Evolutionary conservation across 148 eudicot genomes (phyloP).

Genomic region (Euryodendron excelsum): DNA sequence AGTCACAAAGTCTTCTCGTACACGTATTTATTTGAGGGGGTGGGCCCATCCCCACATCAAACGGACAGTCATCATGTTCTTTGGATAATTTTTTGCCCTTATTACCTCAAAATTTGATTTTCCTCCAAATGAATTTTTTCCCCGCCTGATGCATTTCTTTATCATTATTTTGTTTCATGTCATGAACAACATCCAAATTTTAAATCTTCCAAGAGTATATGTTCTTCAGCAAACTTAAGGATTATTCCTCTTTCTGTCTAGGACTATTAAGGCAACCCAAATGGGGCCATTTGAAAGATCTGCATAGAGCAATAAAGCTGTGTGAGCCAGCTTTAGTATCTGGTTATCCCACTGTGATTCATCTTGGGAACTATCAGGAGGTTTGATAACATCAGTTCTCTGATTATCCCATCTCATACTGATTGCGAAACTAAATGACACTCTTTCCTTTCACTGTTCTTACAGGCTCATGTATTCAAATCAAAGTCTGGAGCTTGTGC

Average conservation of each 20-base stretch:
- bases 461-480: conserved; percentile 65
- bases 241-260: conserved; percentile 15
- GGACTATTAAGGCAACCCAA: conserved; percentile 76
- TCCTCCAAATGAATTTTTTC: not conserved
- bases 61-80: not conserved
- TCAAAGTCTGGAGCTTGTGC: conserved; percentile 69
- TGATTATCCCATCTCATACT: not conserved
- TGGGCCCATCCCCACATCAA: not conserved
- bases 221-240: not conserved
- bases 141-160: not conserved
- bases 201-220: not conserved
- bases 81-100: not conserved
- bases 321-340: conserved; percentile 77
- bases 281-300: conserved; percentile 79
- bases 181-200: not conserved
- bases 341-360: conserved; percentile 44
- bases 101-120: not conserved
- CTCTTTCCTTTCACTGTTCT: not conserved
- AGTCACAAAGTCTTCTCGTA: no score
- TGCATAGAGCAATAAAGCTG: conserved; percentile 77
- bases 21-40: no score
- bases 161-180: not conserved
- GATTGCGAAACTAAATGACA: not conserved
- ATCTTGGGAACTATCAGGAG: conserved; percentile 65
- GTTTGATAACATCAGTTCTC: conserved; percentile 29